phyloP scores from a whole-genome alignment of 768 basidiomycete species.

The Russula olivacea region DNA sequence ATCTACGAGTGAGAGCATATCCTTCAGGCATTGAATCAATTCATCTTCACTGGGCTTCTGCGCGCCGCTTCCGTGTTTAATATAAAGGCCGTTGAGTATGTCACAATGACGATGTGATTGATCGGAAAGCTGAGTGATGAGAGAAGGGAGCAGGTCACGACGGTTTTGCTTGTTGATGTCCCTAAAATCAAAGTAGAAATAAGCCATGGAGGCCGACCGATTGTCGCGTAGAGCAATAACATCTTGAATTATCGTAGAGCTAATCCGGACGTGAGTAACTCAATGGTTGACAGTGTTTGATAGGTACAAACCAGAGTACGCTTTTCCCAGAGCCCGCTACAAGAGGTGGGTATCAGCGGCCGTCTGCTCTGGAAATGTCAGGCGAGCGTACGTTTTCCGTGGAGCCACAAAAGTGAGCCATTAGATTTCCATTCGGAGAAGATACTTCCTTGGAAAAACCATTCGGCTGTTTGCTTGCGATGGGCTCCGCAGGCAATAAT shows the following conservation, averaged over 20 bases:
- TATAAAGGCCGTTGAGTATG: not conserved
- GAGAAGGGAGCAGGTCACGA: not conserved
- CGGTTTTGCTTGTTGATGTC: not conserved
- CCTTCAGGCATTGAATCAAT: not conserved
- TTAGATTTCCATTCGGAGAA: not conserved
- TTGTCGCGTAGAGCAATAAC: not conserved
- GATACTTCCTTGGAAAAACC: not conserved
- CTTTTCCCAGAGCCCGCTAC: not conserved
- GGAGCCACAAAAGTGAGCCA: not conserved
- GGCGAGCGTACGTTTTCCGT: not conserved
- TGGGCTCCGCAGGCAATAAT: not conserved
- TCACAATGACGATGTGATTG: not conserved
- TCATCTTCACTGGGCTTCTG: not conserved
- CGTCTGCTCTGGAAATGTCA: too few relatives aligned
- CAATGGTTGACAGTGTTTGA: not conserved
- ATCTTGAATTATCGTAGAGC: not conserved
- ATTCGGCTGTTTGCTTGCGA: not conserved
- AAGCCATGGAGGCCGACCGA: not conserved
- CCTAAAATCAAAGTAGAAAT: slow-evolving; percentile 1
- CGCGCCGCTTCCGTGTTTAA: not conserved
- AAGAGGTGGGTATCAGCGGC: not conserved
- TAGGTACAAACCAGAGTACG: not conserved
- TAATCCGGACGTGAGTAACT: not conserved
- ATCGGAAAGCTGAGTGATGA: not conserved
- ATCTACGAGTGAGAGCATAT: not conserved